Percentiles rank a stretch among this genome's conserved stretches.
Evolutionary conservation across 768 basidiomycete genomes (phyloP).

Genomic region (Suillus clintonianus): DNA sequence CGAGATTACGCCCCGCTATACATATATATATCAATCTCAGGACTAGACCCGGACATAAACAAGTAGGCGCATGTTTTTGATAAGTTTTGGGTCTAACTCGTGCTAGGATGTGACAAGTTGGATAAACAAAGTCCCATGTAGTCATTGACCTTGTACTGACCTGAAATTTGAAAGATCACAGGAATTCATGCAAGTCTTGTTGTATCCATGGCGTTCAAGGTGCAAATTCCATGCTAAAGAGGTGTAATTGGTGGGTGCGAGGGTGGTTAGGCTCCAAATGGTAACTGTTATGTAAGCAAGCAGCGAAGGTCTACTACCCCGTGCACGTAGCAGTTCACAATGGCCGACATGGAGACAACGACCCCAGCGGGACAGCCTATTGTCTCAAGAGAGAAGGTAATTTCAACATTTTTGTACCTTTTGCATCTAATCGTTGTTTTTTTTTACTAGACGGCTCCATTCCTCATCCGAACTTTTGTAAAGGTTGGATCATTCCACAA

Average conservation of each 20-base stretch:
- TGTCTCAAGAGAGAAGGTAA: slow-evolving; percentile 62
- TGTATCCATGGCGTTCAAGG: neutral
- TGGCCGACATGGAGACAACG: slow-evolving; percentile 42
- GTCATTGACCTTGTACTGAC: neutral
- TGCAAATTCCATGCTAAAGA: neutral
- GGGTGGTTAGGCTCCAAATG: neutral
- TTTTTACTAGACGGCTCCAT: slow-evolving; percentile 64
- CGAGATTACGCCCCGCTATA: slow-evolving; percentile 15
- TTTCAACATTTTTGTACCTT: neutral
- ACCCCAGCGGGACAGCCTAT: slow-evolving; percentile 47
- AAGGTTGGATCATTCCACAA: slow-evolving; percentile 82
- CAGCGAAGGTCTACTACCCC: too few relatives aligned
- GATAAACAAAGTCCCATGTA: neutral
- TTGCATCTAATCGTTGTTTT: slow-evolving; percentile 1
- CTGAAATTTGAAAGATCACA: neutral
- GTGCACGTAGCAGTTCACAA: slow-evolving; percentile 6
- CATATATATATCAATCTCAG: neutral
- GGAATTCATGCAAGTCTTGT: neutral
- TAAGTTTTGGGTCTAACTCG: neutral
- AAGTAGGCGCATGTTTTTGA: neutral
- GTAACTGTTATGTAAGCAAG: neutral
- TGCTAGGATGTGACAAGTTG: neutral
- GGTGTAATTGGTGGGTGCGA: too few relatives aligned
- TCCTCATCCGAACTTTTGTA: slow-evolving; percentile 80
- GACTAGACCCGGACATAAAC: neutral